Evolutionary conservation across 331 rosid species (phyloP).

Genomic region (Spiraea crenata): DNA sequence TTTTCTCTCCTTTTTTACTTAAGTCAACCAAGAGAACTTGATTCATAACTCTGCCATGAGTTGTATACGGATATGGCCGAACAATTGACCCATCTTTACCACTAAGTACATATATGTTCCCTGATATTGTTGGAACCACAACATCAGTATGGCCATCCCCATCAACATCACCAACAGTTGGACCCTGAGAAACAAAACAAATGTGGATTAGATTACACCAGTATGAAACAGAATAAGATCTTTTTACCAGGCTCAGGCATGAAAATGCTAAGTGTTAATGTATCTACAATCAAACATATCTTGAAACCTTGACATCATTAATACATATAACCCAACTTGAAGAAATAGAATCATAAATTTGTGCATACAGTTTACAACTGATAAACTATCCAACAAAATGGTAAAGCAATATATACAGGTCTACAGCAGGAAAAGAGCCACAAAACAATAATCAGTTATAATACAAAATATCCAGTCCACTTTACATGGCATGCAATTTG

Average conservation of each 20-base stretch:
- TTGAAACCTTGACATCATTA: not conserved
- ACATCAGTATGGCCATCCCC: slow-evolving; percentile 97
- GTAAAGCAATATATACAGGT: not conserved
- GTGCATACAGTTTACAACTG: not conserved
- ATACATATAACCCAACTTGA: not conserved
- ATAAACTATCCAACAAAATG: not conserved
- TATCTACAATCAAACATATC: not conserved
- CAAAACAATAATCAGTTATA: not conserved
- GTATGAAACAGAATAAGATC: not conserved
- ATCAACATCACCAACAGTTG: slow-evolving; percentile 86
- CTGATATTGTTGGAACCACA: slow-evolving; percentile 87
- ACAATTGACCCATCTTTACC: slow-evolving; percentile 89
- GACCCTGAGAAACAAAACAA: slow-evolving; percentile 55
- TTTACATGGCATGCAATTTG: not conserved
- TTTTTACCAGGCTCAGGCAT: not conserved
- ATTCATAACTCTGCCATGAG: slow-evolving; percentile 94
- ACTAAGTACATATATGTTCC: slow-evolving; percentile 86
- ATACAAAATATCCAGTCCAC: not conserved
- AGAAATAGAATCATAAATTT: not conserved
- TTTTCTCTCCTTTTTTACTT: slow-evolving; percentile 68
- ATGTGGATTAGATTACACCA: slow-evolving; percentile 6
- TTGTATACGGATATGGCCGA: slow-evolving; percentile 79
- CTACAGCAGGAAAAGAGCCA: not conserved
- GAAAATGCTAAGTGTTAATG: not conserved
- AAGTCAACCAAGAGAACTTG: slow-evolving; percentile 88